Evolutionary conservation across 2,329 filamentous ascomycete species (phyloP).

Genomic region (Trichoderma guizhouense): DNA sequence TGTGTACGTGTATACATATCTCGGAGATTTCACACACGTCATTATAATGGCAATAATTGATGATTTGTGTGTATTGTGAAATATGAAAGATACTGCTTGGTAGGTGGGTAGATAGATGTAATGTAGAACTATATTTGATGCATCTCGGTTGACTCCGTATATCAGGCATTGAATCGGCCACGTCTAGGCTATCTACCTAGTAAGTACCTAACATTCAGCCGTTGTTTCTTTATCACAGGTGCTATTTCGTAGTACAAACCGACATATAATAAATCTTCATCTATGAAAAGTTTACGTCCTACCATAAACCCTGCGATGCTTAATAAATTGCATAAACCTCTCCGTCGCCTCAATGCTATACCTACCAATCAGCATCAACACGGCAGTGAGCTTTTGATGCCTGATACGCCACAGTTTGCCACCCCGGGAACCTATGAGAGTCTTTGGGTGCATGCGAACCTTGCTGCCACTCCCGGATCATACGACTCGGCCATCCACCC

Average conservation of each 20-base stretch:
- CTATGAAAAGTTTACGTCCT: neutral
- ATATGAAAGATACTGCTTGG: neutral
- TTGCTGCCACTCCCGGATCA: slow-evolving; percentile 1
- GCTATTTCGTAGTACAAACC: neutral
- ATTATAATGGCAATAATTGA: neutral
- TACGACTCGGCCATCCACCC: neutral
- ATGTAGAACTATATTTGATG: neutral
- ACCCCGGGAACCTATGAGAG: neutral
- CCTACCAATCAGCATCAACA: neutral
- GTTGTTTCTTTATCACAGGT: neutral
- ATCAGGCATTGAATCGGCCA: neutral
- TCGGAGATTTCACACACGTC: neutral
- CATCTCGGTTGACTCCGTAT: neutral
- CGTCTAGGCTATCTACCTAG: neutral
- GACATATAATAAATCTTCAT: neutral
- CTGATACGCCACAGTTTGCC: slow-evolving; percentile 11
- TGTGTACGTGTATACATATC: neutral
- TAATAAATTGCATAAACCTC: neutral
- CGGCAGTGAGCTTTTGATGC: neutral
- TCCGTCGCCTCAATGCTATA: neutral
- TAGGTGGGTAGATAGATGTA: neutral
- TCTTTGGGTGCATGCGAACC: neutral
- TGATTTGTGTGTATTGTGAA: neutral
- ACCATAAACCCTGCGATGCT: neutral
- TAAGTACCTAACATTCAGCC: neutral